A percentile compares a stretch with the other conserved stretches of the same genome.
phyloP scores from a whole-genome alignment of 1,139 yeast species.

The Tardiomyces digboiensis region DNA sequence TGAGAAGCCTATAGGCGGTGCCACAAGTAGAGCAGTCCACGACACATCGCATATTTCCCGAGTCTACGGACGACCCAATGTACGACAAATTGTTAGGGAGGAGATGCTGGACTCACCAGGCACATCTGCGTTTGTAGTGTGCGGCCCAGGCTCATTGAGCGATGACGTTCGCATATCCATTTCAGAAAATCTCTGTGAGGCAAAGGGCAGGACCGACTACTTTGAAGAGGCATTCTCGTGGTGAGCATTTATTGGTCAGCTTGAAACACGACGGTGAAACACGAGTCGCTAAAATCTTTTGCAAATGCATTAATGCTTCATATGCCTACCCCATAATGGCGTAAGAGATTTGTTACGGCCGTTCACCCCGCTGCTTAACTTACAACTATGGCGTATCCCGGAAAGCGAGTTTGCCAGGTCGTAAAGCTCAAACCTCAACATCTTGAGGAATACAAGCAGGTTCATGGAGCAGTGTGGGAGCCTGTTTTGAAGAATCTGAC shows the following conservation, averaged over 20 bases:
- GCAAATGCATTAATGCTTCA: too few species aligned
- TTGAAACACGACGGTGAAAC: too few species aligned
- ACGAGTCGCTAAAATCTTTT: too few species aligned
- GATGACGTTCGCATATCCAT: constrained; percentile 8
- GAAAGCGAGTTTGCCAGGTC: constrained; percentile 30
- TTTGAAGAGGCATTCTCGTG: constrained; percentile 30
- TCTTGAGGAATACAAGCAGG: constrained; percentile 27
- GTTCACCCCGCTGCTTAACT: too few species aligned
- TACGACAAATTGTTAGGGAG: neutral
- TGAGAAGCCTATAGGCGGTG: neutral
- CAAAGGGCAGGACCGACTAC: constrained; percentile 22
- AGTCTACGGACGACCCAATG: neutral
- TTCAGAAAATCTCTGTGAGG: constrained; percentile 15
- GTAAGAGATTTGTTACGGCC: too few species aligned
- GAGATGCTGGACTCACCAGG: constrained; percentile 9
- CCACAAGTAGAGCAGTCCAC: neutral
- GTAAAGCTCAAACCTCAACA: constrained; percentile 29
- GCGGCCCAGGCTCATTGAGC: neutral
- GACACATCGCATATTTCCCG: neutral
- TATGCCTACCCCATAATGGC: too few species aligned
- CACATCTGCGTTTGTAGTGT: constrained; percentile 1
- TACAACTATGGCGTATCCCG: constrained; percentile 6
- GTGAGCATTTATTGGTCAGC: too few species aligned
- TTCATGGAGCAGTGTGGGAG: constrained; percentile 23
- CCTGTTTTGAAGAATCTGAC: constrained; percentile 25